phyloP scores from a whole-genome alignment of 768 basidiomycete genomes.

The Mycena amicta region DNA sequence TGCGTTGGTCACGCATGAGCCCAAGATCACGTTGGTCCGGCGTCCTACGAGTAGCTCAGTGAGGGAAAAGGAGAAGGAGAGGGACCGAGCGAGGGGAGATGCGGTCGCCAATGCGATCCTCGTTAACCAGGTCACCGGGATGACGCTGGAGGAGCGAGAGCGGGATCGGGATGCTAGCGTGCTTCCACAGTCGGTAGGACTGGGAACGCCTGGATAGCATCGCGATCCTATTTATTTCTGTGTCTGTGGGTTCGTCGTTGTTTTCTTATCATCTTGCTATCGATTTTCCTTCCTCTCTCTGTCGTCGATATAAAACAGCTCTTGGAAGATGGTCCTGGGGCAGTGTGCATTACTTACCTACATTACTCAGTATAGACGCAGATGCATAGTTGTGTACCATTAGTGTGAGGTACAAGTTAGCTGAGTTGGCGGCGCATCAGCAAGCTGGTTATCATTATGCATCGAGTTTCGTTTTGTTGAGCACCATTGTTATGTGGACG shows the following conservation, averaged over 20 bases:
- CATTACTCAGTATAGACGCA: neutral
- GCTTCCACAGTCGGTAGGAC: neutral
- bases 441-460: too few relatives aligned
- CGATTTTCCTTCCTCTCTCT: neutral
- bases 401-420: too few relatives aligned
- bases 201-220: neutral
- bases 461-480: too few relatives aligned
- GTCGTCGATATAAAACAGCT: neutral
- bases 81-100: slow-evolving; percentile 36
- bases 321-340: too few relatives aligned
- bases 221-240: neutral
- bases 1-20: slow-evolving; percentile 30
- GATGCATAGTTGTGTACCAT: neutral
- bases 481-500: too few relatives aligned
- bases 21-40: slow-evolving; percentile 46
- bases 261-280: slow-evolving; percentile 2
- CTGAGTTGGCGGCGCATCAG: too few relatives aligned
- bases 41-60: slow-evolving; percentile 46
- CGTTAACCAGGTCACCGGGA: slow-evolving; percentile 37
- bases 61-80: slow-evolving; percentile 35
- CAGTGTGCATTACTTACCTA: neutral
- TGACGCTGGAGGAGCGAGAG: slow-evolving; percentile 37
- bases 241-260: neutral
- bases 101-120: slow-evolving; percentile 37
- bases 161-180: neutral